A percentile compares a stretch with the other conserved stretches of the same genome.
Evolutionary conservation across 257 asterid genomes (phyloP).

Genomic region (Linaria vulgaris): DNA sequence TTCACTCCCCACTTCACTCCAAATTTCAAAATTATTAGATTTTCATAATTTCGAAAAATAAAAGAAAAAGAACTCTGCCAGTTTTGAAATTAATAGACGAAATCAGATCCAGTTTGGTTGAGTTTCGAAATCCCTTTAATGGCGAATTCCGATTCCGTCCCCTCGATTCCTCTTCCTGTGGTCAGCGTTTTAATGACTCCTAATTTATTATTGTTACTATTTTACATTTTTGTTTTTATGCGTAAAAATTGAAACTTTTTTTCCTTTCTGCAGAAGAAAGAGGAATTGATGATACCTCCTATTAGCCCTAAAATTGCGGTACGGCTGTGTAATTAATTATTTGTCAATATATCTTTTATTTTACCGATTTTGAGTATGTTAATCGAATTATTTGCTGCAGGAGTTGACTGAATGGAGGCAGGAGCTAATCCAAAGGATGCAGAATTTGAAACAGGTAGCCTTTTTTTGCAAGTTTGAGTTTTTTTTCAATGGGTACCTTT

Average conservation of each 20-base stretch:
- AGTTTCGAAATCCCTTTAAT: constrained; percentile 1
- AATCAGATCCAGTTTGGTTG: no score
- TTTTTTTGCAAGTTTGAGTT: background rate
- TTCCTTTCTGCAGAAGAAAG: constrained; percentile 38
- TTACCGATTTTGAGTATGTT: background rate
- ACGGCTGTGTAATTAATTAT: background rate
- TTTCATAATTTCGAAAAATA: no score
- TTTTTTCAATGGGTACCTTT: background rate
- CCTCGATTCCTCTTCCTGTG: background rate
- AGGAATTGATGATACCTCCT: constrained; percentile 31
- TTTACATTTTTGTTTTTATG: background rate
- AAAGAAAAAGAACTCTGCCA: no score
- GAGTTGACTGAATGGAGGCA: constrained; percentile 52
- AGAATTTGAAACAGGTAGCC: constrained; percentile 49
- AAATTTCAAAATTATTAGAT: no score
- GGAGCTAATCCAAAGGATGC: constrained; percentile 45
- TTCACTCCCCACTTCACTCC: no score
- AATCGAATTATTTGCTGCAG: constrained; percentile 23
- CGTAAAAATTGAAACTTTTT: background rate
- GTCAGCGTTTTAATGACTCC: no score
- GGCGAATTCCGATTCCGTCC: constrained; percentile 36
- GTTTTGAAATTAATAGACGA: no score
- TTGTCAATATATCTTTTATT: background rate
- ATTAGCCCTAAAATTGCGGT: constrained; percentile 48
- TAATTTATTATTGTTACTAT: background rate